Conservation (phyloP, 495 filamentous ascomycete species). For the Barbatosphaeria neglecta region DNA sequence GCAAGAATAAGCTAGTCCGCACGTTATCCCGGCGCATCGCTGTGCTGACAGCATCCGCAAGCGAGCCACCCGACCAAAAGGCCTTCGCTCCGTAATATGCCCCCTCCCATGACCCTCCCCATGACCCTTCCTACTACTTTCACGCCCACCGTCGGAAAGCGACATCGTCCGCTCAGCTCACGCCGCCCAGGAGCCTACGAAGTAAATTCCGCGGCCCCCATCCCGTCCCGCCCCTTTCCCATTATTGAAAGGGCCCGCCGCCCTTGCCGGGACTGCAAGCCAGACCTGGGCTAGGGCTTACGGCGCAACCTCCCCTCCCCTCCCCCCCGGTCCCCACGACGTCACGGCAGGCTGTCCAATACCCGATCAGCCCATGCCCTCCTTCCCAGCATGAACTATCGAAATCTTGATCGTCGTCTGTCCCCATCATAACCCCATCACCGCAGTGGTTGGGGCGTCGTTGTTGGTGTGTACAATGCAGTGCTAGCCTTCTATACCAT, state of each 20-base stretch:
- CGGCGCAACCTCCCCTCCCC: not conserved
- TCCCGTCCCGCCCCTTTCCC: not conserved
- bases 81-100: too few relatives aligned
- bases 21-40: too few relatives aligned
- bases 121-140: not conserved
- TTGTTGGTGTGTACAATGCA: too few relatives aligned
- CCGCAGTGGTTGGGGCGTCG: too few relatives aligned
- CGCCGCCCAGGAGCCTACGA: not conserved
- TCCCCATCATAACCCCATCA: not conserved
- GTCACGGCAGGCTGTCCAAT: not conserved
- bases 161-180: not conserved
- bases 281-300: slow-evolving; percentile 1
- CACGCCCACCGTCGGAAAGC: not conserved
- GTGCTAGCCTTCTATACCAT: too few relatives aligned
- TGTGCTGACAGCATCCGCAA: too few relatives aligned
- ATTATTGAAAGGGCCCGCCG: too few relatives aligned
- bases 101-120: too few relatives aligned
- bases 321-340: not conserved
- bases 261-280: not conserved
- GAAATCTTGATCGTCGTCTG: not conserved
- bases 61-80: too few relatives aligned
- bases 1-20: too few relatives aligned
- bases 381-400: not conserved
- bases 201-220: not conserved
- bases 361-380: too few relatives aligned